These are phyloP conservation scores for Ampelocalamus luodianensis DNA, from an alignment of 176 grass and related monocot species.

Conservation along the genomic window DNA sequence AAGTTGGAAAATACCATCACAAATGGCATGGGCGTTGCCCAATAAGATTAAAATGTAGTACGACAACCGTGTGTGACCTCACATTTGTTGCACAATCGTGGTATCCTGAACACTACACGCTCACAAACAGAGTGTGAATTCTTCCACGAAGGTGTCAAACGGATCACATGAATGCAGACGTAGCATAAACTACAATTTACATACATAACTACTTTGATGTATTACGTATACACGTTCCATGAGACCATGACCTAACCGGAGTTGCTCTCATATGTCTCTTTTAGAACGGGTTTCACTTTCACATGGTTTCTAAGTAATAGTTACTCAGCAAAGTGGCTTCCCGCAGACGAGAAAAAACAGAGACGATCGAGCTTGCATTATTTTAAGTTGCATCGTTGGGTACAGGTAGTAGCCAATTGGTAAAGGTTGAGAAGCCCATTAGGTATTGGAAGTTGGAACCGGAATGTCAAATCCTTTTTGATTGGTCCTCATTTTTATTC, in stretches of 20 bases:
- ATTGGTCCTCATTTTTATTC: neutral
- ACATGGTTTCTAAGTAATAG: neutral
- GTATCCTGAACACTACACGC: neutral
- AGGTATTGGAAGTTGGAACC: neutral
- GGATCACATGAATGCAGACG: neutral
- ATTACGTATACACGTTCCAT: neutral
- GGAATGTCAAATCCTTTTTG: neutral
- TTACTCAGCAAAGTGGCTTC: neutral
- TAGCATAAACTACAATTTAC: neutral
- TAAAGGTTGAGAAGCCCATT: neutral
- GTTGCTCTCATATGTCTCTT: too few relatives aligned
- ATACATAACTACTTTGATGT: neutral
- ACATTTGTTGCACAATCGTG: neutral
- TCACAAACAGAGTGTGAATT: neutral
- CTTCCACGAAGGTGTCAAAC: neutral
- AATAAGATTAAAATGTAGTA: too few relatives aligned
- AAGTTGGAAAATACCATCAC: too few relatives aligned
- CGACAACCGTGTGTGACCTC: neutral
- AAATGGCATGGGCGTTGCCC: too few relatives aligned
- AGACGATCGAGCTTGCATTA: neutral
- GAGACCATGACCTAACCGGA: neutral
- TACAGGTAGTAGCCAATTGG: neutral
- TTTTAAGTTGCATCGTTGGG: neutral
- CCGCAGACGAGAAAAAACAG: neutral
- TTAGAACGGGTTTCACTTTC: neutral